phyloP scores from a whole-genome alignment of 495 filamentous ascomycete species.

The Xylaria intraflava region DNA sequence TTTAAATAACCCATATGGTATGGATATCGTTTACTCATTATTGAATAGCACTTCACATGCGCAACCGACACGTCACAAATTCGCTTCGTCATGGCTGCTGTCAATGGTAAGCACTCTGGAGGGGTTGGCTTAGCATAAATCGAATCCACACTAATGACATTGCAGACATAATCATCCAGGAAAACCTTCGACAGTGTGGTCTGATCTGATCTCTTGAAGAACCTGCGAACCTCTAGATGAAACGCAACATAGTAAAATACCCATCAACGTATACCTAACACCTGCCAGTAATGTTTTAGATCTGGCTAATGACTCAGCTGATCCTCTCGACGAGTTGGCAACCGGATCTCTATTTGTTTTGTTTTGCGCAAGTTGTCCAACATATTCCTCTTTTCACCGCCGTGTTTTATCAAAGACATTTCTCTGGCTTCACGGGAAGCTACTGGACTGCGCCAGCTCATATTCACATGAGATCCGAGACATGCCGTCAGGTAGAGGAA shows the following conservation, averaged over 20 bases:
- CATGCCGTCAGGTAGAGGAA: constrained; percentile 17
- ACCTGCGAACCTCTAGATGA: constrained; percentile 2
- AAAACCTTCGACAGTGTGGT: constrained; percentile 96
- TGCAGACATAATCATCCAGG: constrained; percentile 98
- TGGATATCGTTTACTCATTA: background rate
- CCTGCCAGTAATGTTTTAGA: constrained; percentile 26
- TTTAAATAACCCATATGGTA: background rate
- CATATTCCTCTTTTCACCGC: constrained; percentile 6
- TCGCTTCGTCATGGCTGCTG: constrained; percentile 98
- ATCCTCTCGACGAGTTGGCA: constrained; percentile 23
- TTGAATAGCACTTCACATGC: constrained; percentile 64
- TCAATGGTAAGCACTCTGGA: constrained; percentile 69
- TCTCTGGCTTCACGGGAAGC: constrained; percentile 16
- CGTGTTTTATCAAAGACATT: constrained; percentile 14
- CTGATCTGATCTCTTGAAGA: constrained; percentile 62
- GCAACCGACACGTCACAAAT: constrained; percentile 98
- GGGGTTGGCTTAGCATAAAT: background rate
- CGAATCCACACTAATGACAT: background rate
- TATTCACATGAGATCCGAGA: constrained; percentile 17
- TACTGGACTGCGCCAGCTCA: constrained; percentile 19
- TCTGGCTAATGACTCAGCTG: constrained; percentile 31
- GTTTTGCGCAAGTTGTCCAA: constrained; percentile 22
- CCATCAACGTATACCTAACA: constrained; percentile 17
- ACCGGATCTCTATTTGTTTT: constrained; percentile 27
- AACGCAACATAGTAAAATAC: constrained; percentile 16